phyloP scores from a whole-genome alignment of 331 rosid species.

The Quercus lobata region DNA sequence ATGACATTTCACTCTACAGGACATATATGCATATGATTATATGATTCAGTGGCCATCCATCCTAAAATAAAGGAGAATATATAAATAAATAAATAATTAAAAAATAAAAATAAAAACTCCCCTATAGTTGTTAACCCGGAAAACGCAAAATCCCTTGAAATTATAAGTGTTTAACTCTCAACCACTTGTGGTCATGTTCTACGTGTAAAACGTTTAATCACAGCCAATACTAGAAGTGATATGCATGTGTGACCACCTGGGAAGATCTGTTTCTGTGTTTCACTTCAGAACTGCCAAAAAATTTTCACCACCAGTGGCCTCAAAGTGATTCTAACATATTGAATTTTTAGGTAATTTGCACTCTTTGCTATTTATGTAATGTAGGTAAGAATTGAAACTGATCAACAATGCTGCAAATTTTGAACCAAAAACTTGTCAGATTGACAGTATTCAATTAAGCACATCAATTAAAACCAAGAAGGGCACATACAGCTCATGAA shows the following conservation, averaged over 20 bases:
- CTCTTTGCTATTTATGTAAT: no score
- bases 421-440: neutral
- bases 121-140: no score
- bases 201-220: no score
- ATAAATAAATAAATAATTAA: no score
- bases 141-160: no score
- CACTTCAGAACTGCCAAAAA: constrained; percentile 11
- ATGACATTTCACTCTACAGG: neutral
- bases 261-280: neutral
- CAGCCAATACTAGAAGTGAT: no score
- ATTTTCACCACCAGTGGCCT: neutral
- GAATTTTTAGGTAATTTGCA: constrained; percentile 7
- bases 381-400: neutral
- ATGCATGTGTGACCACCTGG: no score
- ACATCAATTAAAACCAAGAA: neutral
- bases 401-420: constrained; percentile 9
- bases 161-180: no score
- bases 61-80: no score
- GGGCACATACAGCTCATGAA: neutral
- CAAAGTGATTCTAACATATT: constrained; percentile 16
- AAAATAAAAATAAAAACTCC: rapidly evolving
- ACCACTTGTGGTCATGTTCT: no score
- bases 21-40: neutral
- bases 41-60: neutral
- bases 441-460: neutral